Conservation (phyloP, 768 basidiomycete genomes). For the Rhodosporidiobolus sp. region DNA sequence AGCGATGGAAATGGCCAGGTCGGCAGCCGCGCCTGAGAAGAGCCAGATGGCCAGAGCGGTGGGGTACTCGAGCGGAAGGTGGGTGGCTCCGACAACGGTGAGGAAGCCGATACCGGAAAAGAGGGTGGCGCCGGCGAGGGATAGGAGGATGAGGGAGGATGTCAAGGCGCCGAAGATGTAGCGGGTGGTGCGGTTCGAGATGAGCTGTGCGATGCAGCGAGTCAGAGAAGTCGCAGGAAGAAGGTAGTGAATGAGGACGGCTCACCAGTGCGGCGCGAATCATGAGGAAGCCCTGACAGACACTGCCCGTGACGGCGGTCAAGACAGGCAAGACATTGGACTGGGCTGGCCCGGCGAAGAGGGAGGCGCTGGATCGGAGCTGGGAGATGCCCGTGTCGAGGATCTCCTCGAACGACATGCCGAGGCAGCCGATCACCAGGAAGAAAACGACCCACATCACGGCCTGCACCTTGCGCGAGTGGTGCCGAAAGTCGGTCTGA, state of each 20-base stretch:
- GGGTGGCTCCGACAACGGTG: not conserved
- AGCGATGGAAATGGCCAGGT: slow-evolving; percentile 14
- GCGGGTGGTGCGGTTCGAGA: not conserved
- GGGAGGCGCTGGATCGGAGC: not conserved
- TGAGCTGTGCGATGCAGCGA: slow-evolving; percentile 9
- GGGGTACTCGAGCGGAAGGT: not conserved
- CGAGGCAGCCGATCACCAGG: slow-evolving; percentile 1
- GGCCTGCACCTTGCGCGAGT: not conserved
- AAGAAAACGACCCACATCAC: slow-evolving; percentile 16
- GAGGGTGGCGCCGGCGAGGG: slow-evolving; percentile 7
- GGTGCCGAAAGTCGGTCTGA: not conserved
- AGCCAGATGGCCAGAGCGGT: slow-evolving; percentile 20
- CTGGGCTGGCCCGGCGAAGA: slow-evolving; percentile 10
- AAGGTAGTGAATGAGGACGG: no score
- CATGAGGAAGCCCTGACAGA: slow-evolving; percentile 10
- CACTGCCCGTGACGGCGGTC: not conserved
- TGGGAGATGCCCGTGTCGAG: slow-evolving; percentile 6
- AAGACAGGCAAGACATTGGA: slow-evolving; percentile 3
- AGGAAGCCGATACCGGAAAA: slow-evolving; percentile 7
- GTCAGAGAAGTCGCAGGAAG: not conserved
- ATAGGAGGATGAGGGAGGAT: not conserved
- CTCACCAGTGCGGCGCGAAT: not conserved
- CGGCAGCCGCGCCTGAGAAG: slow-evolving; percentile 11
- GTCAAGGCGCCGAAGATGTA: not conserved
- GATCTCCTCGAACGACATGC: slow-evolving; percentile 4